These are phyloP conservation scores for Sugiyamaella japonica DNA, from an alignment of 1,139 yeast genomes.

Conservation along the genomic window DNA sequence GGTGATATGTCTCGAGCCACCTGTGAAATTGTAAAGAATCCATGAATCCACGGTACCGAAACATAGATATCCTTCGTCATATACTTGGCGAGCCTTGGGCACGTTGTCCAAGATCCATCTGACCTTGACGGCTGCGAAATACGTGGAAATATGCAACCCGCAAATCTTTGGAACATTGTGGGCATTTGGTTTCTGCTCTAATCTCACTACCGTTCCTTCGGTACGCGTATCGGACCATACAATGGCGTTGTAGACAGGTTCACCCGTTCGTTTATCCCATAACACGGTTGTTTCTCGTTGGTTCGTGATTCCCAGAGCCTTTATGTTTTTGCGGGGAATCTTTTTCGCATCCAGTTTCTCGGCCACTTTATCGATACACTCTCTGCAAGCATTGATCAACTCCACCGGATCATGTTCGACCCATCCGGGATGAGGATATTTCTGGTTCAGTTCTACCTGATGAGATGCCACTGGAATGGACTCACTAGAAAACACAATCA, in stretches of 20 bases:
- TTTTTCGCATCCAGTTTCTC: constrained; percentile 37
- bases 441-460: constrained; percentile 68
- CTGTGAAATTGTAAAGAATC: constrained; percentile 84
- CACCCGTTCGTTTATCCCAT: constrained; percentile 84
- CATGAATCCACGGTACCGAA: constrained; percentile 96
- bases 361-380: constrained; percentile 42
- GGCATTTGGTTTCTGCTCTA: constrained; percentile 55
- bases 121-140: constrained; percentile 87
- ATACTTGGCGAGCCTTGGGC: constrained; percentile 63
- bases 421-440: constrained; percentile 56
- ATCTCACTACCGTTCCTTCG: constrained; percentile 64
- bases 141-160: constrained; percentile 87
- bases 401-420: constrained; percentile 92
- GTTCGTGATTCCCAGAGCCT: constrained; percentile 78
- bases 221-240: constrained; percentile 97
- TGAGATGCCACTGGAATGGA: constrained; percentile 83
- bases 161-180: constrained; percentile 63
- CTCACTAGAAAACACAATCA: constrained; percentile 69
- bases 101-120: constrained; percentile 88
- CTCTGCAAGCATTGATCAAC: constrained; percentile 68
- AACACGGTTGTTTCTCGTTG: constrained; percentile 95
- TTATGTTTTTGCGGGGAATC: constrained; percentile 36
- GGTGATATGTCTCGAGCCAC: constrained; percentile 61
- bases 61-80: constrained; percentile 75
- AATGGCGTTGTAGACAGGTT: constrained; percentile 82